Conservation (phyloP, 164 flowering plant genomes). For the Tetrastigma voinierianum region DNA sequence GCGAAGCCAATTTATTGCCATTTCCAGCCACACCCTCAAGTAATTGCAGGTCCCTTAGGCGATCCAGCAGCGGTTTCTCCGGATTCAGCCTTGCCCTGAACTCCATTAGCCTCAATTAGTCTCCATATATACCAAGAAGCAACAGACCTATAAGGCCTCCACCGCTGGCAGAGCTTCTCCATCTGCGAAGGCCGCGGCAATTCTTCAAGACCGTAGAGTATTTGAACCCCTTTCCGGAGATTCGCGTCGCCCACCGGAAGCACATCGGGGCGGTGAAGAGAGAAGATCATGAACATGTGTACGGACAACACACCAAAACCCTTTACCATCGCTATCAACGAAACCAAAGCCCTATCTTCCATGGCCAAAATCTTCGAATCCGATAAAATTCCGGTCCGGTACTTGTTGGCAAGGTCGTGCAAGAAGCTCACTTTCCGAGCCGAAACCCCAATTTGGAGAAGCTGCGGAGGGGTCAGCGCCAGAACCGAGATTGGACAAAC, state of each 20-base stretch:
- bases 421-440: constrained; percentile 2
- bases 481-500: constrained; percentile 4
- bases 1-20: not conserved
- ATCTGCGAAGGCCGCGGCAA: constrained; percentile 6
- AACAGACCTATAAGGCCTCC: constrained; percentile 2
- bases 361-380: constrained; percentile 1
- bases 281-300: constrained; percentile 1
- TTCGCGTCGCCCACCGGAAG: not conserved
- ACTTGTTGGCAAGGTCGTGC: constrained; percentile 5
- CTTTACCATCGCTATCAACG: constrained; percentile 2
- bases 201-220: not conserved
- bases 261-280: not conserved
- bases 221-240: constrained; percentile 5
- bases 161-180: constrained; percentile 3
- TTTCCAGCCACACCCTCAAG: not conserved
- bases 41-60: not conserved
- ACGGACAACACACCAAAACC: not conserved
- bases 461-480: constrained; percentile 2
- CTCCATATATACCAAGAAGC: constrained; percentile 4
- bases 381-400: constrained; percentile 4
- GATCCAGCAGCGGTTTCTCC: not conserved
- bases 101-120: not conserved
- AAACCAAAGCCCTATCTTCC: constrained; percentile 1
- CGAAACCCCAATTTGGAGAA: constrained; percentile 1
- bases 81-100: not conserved